Evolutionary conservation across 2,329 filamentous ascomycete genomes (phyloP), one percentile per base, ranked within the genome.

Genomic region (Cercospora sp.): DNA sequence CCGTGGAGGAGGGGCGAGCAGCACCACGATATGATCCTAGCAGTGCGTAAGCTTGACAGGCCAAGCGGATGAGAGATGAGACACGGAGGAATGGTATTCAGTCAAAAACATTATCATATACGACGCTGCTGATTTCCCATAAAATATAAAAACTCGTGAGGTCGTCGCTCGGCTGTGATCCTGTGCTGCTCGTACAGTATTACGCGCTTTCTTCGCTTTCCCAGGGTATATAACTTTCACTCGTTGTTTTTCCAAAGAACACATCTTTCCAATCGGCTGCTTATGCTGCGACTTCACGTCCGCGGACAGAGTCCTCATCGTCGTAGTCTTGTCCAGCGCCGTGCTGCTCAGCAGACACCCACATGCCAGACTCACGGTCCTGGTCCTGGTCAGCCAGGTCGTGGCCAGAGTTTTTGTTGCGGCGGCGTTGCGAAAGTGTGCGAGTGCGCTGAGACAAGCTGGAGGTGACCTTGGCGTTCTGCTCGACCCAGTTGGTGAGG

Each of bases 401-500:
- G 67, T 93, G 86, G 7, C 92, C 91, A 75, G 94, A 91, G 30
- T 82, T 83, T 68, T 88, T 86, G 71, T 87, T 86, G 77, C 83
- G 82, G 69, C 93, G 90, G 74, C 94, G 90, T 80, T 93, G 92
- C 57, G 92, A 96, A 39, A 98, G 87, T 16, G 90, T 96, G 74
- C 94, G 92, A 48, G 94, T 89, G 68, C 95, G 92, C 18, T 90
- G 91, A 4, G 93, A 97, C 60, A 99, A 88, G 80, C 92, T 94
- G 72, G 94, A 90, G 66, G 87, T 91, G 74, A 99, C 93, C 57
- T 92, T 90, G 5, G 95, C 94, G 77, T 96, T 95, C 76, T 93
- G 90, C 67, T 89, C 87, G 45, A 98, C 93, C 95, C 95, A 99
- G 85, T 97, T 97, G 79, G 93, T 97, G 69, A 99, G 89, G 1